phyloP scores from a whole-genome alignment of 2,329 filamentous ascomycete species.

The Exophiala mesophila region DNA sequence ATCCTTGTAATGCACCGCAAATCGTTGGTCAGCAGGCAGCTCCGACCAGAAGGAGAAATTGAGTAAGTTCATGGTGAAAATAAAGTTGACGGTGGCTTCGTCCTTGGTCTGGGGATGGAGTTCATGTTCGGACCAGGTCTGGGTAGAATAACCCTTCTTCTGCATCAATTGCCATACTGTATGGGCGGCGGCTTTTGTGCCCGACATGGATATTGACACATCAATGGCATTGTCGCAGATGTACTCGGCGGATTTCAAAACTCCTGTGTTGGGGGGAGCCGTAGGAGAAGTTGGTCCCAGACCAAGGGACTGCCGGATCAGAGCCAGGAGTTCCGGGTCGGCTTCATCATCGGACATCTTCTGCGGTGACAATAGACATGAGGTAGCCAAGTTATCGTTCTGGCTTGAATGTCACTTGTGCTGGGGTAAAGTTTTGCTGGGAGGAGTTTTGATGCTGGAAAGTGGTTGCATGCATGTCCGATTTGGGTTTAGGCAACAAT shows the following conservation, averaged over 20 bases:
- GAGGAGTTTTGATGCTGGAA: too few relatives aligned
- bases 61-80: constrained; percentile 93
- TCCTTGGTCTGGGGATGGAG: constrained; percentile 74
- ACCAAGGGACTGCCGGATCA: constrained; percentile 74
- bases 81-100: constrained; percentile 77
- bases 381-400: too few relatives aligned
- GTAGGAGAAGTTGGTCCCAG: constrained; percentile 53
- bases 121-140: constrained; percentile 82
- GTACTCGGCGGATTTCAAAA: constrained; percentile 75
- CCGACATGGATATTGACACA: constrained; percentile 77
- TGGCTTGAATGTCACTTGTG: too few relatives aligned
- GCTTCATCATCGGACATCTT: constrained; percentile 95
- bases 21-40: constrained; percentile 63
- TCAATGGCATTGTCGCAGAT: constrained; percentile 92
- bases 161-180: constrained; percentile 79
- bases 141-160: constrained; percentile 73
- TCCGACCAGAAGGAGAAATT: constrained; percentile 98
- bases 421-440: too few relatives aligned
- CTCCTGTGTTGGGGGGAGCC: constrained; percentile 67
- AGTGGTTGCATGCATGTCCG: too few relatives aligned
- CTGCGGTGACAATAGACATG: too few relatives aligned
- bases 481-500: too few relatives aligned
- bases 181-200: constrained; percentile 75
- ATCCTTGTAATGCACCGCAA: constrained; percentile 74
- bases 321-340: constrained; percentile 78